Conservation (phyloP, 2,329 filamentous ascomycete genomes). For the Paecilomyces formosus region DNA sequence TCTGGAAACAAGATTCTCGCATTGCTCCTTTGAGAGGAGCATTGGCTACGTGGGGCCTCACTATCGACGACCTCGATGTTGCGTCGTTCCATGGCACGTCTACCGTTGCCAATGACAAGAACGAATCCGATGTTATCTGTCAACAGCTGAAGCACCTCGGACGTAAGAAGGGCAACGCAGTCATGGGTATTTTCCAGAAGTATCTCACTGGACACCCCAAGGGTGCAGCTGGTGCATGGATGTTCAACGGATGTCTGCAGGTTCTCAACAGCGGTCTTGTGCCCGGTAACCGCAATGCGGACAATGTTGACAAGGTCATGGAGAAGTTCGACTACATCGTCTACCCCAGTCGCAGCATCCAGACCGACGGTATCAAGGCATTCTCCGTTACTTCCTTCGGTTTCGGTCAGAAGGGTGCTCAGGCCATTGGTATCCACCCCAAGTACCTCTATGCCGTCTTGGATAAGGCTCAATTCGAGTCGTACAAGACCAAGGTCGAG, state of each 20-base stretch:
- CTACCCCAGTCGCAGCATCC: conserved; percentile 88
- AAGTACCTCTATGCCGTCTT: conserved; percentile 94
- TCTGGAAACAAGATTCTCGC: conserved; percentile 92
- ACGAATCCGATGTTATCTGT: conserved; percentile 95
- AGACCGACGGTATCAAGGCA: conserved; percentile 96
- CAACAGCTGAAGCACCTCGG: conserved; percentile 93
- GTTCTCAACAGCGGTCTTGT: conserved; percentile 91
- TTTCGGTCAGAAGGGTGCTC: conserved; percentile 97
- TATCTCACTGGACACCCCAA: conserved; percentile 98
- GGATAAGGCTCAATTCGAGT: conserved; percentile 71
- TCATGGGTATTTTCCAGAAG: conserved; percentile 98
- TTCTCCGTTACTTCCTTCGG: conserved; percentile 99
- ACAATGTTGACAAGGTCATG: conserved; percentile 94
- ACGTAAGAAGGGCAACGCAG: conserved; percentile 90
- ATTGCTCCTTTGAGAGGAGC: conserved; percentile 95
- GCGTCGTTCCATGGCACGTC: conserved; percentile 99
- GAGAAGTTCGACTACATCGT: conserved; percentile 98
- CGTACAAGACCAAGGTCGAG: conserved; percentile 82
- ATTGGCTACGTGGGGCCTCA: conserved; percentile 95
- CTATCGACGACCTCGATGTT: conserved; percentile 88
- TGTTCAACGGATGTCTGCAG: conserved; percentile 97
- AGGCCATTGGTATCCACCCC: conserved; percentile 93
- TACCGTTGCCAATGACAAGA: conserved; percentile 98
- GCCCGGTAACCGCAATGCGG: conserved; percentile 93
- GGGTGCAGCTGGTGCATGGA: conserved; percentile 98